A percentile compares a stretch with the other conserved stretches of the same genome.
Evolutionary conservation across 768 basidiomycete species (phyloP).

Genomic region (Butyriboletus loyo): DNA sequence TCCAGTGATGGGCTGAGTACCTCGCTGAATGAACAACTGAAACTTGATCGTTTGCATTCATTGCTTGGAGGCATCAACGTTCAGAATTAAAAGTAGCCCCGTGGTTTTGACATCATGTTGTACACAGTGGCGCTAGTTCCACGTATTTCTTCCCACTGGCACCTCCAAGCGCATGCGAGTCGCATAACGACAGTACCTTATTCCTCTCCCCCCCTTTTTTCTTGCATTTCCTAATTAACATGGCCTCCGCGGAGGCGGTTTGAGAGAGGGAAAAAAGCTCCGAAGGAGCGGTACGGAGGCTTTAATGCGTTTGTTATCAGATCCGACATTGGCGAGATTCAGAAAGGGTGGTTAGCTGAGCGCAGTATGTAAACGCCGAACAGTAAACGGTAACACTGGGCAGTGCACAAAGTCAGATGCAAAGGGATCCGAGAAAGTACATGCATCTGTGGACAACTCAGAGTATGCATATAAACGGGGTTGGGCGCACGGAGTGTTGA

Average conservation of each 20-base stretch:
- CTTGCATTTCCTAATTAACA: neutral
- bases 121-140: neutral
- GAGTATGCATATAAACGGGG: too few species aligned
- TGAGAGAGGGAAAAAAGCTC: neutral
- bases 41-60: slow-evolving; percentile 1
- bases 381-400: neutral
- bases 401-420: neutral
- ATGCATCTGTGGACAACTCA: too few species aligned
- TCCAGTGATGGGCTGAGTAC: slow-evolving; percentile 14
- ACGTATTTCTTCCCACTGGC: slow-evolving; percentile 12
- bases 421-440: too few species aligned
- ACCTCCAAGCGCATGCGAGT: neutral
- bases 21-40: neutral
- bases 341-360: neutral
- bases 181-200: slow-evolving; percentile 17
- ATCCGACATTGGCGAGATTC: slow-evolving; percentile 9
- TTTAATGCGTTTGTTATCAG: neutral
- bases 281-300: neutral
- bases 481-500: too few species aligned
- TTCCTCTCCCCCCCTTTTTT: neutral
- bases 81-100: too few species aligned
- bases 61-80: neutral
- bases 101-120: too few species aligned
- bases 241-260: slow-evolving; percentile 6
- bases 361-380: neutral